Percentiles rank a stretch among this genome's conserved stretches.
Conservation (phyloP, 139 green algal genomes). For the Haematococcus sp. region DNA sequence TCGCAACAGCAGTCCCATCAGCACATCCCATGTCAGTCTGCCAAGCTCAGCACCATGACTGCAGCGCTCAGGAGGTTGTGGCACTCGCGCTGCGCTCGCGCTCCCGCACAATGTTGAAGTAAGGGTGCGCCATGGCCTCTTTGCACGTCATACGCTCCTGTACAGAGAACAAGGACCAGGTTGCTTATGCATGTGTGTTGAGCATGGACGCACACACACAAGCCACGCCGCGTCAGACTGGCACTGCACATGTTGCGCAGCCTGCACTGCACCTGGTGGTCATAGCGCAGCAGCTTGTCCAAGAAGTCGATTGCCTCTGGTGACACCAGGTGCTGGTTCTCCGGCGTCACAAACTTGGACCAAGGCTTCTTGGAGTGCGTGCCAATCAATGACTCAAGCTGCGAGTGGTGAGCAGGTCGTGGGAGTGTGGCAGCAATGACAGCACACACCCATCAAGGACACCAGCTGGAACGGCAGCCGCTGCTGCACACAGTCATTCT, state of each 20-base stretch:
- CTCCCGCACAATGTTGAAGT: slow-evolving; percentile 84
- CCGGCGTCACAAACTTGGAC: slow-evolving; percentile 91
- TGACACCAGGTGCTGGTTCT: slow-evolving; percentile 94
- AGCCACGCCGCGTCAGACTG: no score
- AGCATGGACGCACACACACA: neutral
- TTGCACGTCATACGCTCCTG: slow-evolving; percentile 81
- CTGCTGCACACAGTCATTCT: slow-evolving; percentile 18
- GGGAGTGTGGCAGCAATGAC: neutral
- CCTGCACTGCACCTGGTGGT: slow-evolving; percentile 22
- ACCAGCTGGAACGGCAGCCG: slow-evolving; percentile 34
- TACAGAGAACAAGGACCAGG: neutral
- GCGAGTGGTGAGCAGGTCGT: slow-evolving; percentile 54
- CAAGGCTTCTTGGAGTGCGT: slow-evolving; percentile 87
- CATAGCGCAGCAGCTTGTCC: slow-evolving; percentile 78
- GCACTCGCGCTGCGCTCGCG: neutral
- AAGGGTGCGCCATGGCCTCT: slow-evolving; percentile 94
- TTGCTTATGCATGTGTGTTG: neutral
- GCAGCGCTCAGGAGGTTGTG: no score
- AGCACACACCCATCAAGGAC: neutral
- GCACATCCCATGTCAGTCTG: no score
- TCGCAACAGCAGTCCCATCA: no score
- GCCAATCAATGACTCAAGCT: slow-evolving; percentile 90
- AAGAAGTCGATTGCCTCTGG: slow-evolving; percentile 95
- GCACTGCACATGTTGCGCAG: no score
- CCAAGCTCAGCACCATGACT: no score